Evolutionary conservation across 768 basidiomycete species (phyloP), one percentile per base, ranked within the genome.

Genomic region (Boletus speciosus): DNA sequence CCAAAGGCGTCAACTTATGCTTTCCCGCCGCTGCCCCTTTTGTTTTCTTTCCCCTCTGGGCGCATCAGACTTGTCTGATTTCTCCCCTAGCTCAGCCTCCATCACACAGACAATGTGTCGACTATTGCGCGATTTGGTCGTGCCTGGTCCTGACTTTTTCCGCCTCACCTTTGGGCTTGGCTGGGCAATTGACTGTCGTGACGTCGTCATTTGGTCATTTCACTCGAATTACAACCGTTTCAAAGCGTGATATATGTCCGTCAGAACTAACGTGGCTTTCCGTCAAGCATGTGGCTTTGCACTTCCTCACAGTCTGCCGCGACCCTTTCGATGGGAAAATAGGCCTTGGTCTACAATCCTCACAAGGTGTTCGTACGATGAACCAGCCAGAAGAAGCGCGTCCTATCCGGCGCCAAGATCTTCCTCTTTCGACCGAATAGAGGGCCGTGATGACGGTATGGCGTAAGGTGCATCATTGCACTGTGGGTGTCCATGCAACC

Each of bases 271-370:
- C 35, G 12, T 38, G 38, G 47, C 35, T 16, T 25, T 45, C 44
- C 9, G 14, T 35, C 32, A 12, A 5, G 43, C 1, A 9, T 27
- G 21, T 31, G 16, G 23, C 34, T 25, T 21, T 31, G 21, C 5
- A 39, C 19, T 21, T 19, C 34, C 19, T 48, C 38, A 14, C 23
- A 23, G 35, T 27, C 47, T 59, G 40, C 55, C 64, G 53, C 52
- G 52, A 61, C 64, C 59, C 56, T 61, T 58, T 50, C 4, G 35
- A 52, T 61, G 61, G 65, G 61, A 66, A 64, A 41, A 6, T 37
- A 16, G 34, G 25, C 21, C 41, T 52, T 42, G 46, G n/a, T 41
- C 9, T 32, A 38, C 32, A 23, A 25, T 27, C n/a, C 16, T 38
- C 41, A 32, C 46, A 38, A 41, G 21, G 10, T 19, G 14, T 52